Evolutionary conservation across 139 green algal species (phyloP).

Genomic region (Limnomonas spitsbergensis): DNA sequence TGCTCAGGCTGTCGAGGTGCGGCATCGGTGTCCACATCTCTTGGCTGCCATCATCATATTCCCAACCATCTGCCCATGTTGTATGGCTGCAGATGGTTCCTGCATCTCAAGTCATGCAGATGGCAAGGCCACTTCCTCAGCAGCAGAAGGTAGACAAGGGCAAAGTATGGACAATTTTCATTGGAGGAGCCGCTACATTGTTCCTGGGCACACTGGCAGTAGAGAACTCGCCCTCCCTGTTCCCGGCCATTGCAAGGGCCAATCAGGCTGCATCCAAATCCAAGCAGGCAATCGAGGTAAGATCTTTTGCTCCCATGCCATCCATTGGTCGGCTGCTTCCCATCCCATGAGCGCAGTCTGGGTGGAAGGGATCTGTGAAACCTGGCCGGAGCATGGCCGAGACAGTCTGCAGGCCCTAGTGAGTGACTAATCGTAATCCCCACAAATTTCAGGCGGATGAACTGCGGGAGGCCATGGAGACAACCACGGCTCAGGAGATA

Average conservation of each 20-base stretch:
- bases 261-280: constrained; percentile 59
- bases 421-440: no score
- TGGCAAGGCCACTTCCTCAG: constrained; percentile 56
- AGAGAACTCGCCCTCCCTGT: constrained; percentile 69
- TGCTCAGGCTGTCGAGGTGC: no score
- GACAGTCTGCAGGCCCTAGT: no score
- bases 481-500: not conserved
- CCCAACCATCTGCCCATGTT: no score
- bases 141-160: constrained; percentile 65
- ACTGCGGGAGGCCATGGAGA: not conserved
- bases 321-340: not conserved
- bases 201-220: constrained; percentile 61
- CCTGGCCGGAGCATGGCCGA: no score
- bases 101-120: constrained; percentile 32
- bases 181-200: constrained; percentile 56
- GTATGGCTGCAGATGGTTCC: constrained; percentile 62
- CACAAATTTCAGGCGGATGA: constrained; percentile 2
- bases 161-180: constrained; percentile 63
- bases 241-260: constrained; percentile 72
- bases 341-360: no score
- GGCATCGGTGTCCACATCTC: no score
- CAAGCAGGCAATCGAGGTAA: not conserved
- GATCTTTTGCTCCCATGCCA: not conserved
- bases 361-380: no score
- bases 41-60: no score